Evolutionary conservation across 768 basidiomycete genomes (phyloP), one percentile per base, ranked within the genome.

Genomic region (Pulveroboletus sp.): DNA sequence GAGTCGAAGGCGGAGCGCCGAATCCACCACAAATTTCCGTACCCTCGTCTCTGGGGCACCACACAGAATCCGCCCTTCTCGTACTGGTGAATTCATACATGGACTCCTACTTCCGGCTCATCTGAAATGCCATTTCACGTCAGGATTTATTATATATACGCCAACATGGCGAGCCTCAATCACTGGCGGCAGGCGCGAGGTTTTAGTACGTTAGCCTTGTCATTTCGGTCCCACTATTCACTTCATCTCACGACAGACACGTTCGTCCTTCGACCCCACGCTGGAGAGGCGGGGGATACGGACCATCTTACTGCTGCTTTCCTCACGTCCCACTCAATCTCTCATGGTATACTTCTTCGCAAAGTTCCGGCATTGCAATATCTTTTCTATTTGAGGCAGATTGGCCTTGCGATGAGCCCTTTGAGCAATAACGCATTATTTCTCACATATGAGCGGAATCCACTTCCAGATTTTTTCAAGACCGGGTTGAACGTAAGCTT

Each of bases 321-420:
- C 80, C 77, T 99, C 21, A 93, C 93, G 1, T 88, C 94, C 2
- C 95, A 98, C 64, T 97, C 94, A 1, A 98, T 99, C 63, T 97
- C 96, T 9, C 96, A 99, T 62, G 96, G 96, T n/a, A 99, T 99
- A 67, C 76, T 97, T 17, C 79, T 99, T 8, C 87, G 96, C 51
- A 99, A 99, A 69, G 95, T 99, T 6, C 96, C 96, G 0, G 94
- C 94, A 1, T 71, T 99, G 40, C 93, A 95, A 63, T 99, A 99
- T 65, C 80, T 99, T 12, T 99, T 93, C 72, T 99, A 98, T 68
- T 77, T 99, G 56, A 94, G 92, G 70, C 96, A 98, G 72, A 97
- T 98, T 55, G 95, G 96, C 28, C 80, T 99, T 15, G 96, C 96
- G 2, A 99, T 99, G 96, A 93, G 91, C 62, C 96, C 96, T 3